Evolutionary conservation across 2,329 filamentous ascomycete genomes (phyloP), one percentile per base, ranked within the genome.

Genomic region (Metarhizium guizhouense): DNA sequence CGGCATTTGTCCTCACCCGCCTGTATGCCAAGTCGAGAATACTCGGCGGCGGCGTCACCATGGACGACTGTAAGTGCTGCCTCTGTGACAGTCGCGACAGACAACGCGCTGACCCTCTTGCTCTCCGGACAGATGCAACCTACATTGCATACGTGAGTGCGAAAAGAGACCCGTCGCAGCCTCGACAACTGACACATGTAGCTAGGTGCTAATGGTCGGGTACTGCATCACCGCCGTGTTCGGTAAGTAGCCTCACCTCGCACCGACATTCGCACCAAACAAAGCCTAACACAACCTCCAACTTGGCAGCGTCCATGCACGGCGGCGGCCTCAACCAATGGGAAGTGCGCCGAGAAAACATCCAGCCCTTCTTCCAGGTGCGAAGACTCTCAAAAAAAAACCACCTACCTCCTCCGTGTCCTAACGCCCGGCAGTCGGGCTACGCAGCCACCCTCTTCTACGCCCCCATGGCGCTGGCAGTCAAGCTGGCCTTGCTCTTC

Each of bases 371-470:
- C 54, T 61, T 67, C n/a, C 67, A 73, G 61, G 72, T 72, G 54
- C 42, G 55, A 36, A 30, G 7, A 16, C 11, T 6, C 16, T 7
- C 18, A 4, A 14, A 42, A 42, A 42, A 20, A 20, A 3, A 5
- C 20, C n/a, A n/a, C n/a, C n/a, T n/a, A n/a, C n/a, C n/a, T n/a
- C n/a, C n/a, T n/a, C n/a, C n/a, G n/a, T n/a, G n/a, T n/a, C n/a
- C n/a, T n/a, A n/a, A n/a, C 43, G 13, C 29, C n/a, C 30, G 32
- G 32, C 36, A 75, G 71, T 67, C 67, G 13, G 65, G 70, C 49
- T 76, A 76, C 54, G 71, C 71, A 10, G 72, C 71, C 5, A 74
- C 73, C 20, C 68, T 76, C 54, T 70, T 76, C 60, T 76, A 76
- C 59, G 71, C 72, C 0, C 74, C 74, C 16, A 75, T 73, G 62